A percentile compares a stretch with the other conserved stretches of the same genome.
Evolutionary conservation across 2,329 filamentous ascomycete genomes (phyloP).

Genomic region (Sarocladium oryzae): DNA sequence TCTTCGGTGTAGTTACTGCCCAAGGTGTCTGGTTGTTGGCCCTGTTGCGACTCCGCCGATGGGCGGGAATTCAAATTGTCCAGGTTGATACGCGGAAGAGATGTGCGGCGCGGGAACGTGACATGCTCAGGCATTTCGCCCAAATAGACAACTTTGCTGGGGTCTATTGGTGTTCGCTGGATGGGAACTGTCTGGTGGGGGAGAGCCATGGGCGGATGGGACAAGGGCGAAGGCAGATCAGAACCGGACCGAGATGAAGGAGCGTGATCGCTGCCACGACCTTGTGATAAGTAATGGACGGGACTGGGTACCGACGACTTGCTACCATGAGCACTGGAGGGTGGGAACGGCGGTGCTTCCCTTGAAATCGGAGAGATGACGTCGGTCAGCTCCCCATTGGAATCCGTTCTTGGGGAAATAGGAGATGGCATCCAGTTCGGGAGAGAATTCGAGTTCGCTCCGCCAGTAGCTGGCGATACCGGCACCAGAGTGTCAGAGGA

Average conservation of each 20-base stretch:
- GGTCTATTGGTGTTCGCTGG: conserved; percentile 45
- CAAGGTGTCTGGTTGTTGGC: conserved; percentile 32
- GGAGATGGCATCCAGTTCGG: conserved; percentile 7
- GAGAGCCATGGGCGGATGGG: conserved; percentile 15
- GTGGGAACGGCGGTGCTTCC: not conserved
- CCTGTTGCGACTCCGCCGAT: not conserved
- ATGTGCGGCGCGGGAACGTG: conserved; percentile 17
- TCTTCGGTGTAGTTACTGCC: conserved; percentile 53
- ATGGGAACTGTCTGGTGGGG: conserved; percentile 18
- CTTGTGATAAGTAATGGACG: not conserved
- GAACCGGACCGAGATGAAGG: conserved; percentile 23
- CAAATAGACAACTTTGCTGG: conserved; percentile 46
- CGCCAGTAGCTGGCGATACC: not conserved
- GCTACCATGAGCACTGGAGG: not conserved
- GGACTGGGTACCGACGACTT: not conserved
- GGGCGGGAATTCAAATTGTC: not conserved
- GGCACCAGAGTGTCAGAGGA: not conserved
- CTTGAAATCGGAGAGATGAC: not conserved
- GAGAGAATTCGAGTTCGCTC: conserved; percentile 4
- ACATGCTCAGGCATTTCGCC: conserved; percentile 47
- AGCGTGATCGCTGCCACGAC: conserved; percentile 15
- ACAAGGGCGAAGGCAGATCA: conserved; percentile 10
- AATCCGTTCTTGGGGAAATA: not conserved
- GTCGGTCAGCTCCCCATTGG: not conserved
- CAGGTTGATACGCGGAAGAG: not conserved